These are phyloP conservation scores for Coemansia sp. DNA, from an alignment of 192 early-diverging fungal genomes.

Conservation along the genomic window DNA sequence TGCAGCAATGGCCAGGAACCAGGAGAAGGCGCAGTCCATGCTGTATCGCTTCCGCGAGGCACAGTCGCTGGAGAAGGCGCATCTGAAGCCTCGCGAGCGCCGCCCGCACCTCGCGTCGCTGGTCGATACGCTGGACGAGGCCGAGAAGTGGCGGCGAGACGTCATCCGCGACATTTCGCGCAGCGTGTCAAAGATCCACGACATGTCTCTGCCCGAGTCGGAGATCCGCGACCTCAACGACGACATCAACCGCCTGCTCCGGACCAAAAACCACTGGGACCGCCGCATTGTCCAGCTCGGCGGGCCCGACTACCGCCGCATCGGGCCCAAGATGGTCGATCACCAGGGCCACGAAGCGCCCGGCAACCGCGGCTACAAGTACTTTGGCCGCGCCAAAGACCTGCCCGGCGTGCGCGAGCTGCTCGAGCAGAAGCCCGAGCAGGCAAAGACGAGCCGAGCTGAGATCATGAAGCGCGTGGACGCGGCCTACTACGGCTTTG, in stretches of 20 bases:
- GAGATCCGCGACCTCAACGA: conserved; percentile 95
- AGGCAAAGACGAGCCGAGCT: conserved; percentile 51
- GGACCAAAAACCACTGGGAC: conserved; percentile 92
- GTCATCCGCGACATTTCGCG: conserved; percentile 83
- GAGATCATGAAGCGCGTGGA: conserved; percentile 77
- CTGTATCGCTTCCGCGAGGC: conserved; percentile 96
- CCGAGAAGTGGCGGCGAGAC: conserved; percentile 88
- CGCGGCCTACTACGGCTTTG: conserved; percentile 93
- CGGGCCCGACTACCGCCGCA: conserved; percentile 85
- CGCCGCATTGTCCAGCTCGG: conserved; percentile 84
- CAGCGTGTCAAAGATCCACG: conserved; percentile 87
- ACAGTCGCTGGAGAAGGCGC: conserved; percentile 74
- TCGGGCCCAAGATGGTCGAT: conserved; percentile 73
- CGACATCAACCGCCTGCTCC: conserved; percentile 88
- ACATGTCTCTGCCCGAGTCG: conserved; percentile 79
- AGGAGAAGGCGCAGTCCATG: conserved; percentile 99
- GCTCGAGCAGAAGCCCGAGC: conserved; percentile 57
- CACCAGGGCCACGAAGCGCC: conserved; percentile 84
- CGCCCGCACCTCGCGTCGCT: conserved; percentile 71
- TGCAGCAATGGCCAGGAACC: no score
- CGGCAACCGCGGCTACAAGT: conserved; percentile 90
- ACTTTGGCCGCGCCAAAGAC: conserved; percentile 94
- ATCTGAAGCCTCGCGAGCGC: conserved; percentile 56
- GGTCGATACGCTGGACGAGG: conserved; percentile 66
- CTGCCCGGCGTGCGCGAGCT: conserved; percentile 90